Conservation (phyloP, 2,329 filamentous ascomycete species). For the Paecilomyces niveus region DNA sequence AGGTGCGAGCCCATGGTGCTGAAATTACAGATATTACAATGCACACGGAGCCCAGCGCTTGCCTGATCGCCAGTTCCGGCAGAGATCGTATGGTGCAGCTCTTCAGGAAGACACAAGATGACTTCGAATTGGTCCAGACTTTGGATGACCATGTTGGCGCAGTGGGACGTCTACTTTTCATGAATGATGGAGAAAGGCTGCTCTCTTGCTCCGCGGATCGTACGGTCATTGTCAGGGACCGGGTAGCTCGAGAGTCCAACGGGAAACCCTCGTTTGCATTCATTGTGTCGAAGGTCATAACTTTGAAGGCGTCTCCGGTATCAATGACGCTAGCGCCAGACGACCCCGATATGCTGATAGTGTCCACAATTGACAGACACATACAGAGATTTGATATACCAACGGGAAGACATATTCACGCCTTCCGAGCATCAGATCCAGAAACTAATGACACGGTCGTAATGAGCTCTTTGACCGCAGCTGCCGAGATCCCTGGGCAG, state of each 20-base stretch:
- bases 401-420: constrained; percentile 61
- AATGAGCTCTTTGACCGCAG: constrained; percentile 66
- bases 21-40: constrained; percentile 79
- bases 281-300: constrained; percentile 67
- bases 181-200: constrained; percentile 61
- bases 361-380: constrained; percentile 57
- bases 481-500: constrained; percentile 46
- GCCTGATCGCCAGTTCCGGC: constrained; percentile 73
- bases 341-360: constrained; percentile 47
- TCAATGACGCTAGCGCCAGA: constrained; percentile 70
- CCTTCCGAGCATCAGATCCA: constrained; percentile 77
- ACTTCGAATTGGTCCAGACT: constrained; percentile 78
- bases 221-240: constrained; percentile 74
- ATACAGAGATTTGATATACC: constrained; percentile 55
- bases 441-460: constrained; percentile 75
- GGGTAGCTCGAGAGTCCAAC: constrained; percentile 58
- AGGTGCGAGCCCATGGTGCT: constrained; percentile 76
- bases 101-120: constrained; percentile 57
- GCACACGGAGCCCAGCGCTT: constrained; percentile 53
- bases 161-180: constrained; percentile 70
- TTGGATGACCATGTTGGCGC: constrained; percentile 85
- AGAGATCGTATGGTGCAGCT: constrained; percentile 89
- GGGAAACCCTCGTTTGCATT: constrained; percentile 61
- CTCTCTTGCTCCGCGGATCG: constrained; percentile 86
- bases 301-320: constrained; percentile 76